Percentiles rank a stretch among this genome's conserved stretches.
Conservation (phyloP, 2,329 filamentous ascomycete species). For the Calonectria naviculata region DNA sequence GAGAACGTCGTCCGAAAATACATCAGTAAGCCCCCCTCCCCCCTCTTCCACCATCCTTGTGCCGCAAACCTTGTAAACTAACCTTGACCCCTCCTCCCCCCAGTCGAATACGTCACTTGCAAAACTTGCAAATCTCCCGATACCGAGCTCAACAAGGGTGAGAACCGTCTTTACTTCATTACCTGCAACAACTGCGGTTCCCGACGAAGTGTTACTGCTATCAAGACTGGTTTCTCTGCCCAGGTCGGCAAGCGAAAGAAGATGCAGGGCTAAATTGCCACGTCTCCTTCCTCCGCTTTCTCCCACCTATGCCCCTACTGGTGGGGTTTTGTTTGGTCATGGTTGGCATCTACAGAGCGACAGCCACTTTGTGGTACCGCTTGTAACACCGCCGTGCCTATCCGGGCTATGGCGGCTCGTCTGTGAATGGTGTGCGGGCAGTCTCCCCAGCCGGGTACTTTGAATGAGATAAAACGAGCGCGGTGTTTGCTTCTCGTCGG, state of each 20-base stretch:
- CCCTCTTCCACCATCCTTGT: not conserved
- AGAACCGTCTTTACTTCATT: slow-evolving; percentile 99
- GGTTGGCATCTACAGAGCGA: slow-evolving; percentile 14
- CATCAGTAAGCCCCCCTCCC: slow-evolving; percentile 74
- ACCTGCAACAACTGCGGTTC: slow-evolving; percentile 89
- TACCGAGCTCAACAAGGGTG: slow-evolving; percentile 97
- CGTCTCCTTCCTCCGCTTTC: slow-evolving; percentile 4
- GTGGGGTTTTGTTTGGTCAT: slow-evolving; percentile 19
- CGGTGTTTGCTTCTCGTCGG: slow-evolving; percentile 33
- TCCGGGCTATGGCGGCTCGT: slow-evolving; percentile 11
- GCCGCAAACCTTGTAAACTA: slow-evolving; percentile 33
- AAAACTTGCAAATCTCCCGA: slow-evolving; percentile 97
- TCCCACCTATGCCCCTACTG: slow-evolving; percentile 20
- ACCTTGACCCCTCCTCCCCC: not conserved
- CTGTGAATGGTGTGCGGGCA: not conserved
- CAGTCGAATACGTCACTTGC: slow-evolving; percentile 97
- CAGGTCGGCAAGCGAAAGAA: slow-evolving; percentile 99
- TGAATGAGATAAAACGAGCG: slow-evolving; percentile 27
- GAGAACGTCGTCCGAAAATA: slow-evolving; percentile 97
- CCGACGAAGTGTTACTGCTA: slow-evolving; percentile 90
- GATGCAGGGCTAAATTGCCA: slow-evolving; percentile 77
- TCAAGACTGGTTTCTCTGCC: slow-evolving; percentile 99
- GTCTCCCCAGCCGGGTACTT: slow-evolving; percentile 14
- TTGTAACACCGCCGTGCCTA: slow-evolving; percentile 23
- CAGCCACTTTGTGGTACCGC: not conserved